Conservation (phyloP, 306 rosid genomes). For the barrel medic (Medicago truncatula) region DNA sequence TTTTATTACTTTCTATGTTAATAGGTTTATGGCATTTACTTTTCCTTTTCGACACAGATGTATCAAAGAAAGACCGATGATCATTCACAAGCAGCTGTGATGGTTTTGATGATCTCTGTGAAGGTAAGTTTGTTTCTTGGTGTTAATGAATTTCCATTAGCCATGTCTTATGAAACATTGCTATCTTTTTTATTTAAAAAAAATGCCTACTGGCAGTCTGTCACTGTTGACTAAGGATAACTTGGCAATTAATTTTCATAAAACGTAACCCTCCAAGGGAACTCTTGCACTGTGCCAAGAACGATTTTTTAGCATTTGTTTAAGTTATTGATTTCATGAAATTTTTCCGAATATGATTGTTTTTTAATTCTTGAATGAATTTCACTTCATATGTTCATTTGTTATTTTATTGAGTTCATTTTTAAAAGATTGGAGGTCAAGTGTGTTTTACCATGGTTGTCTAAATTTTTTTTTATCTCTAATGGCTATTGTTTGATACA, state of each 20-base stretch:
- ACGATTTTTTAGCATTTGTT: conserved; percentile 29
- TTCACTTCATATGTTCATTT: not conserved
- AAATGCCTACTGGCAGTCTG: not conserved
- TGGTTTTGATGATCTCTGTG: conserved; percentile 79
- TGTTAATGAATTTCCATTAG: conserved; percentile 28
- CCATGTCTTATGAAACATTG: not conserved
- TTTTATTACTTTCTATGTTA: conserved; percentile 9
- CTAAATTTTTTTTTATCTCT: too few relatives aligned
- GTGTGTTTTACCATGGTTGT: too few relatives aligned
- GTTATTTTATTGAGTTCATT: too few relatives aligned
- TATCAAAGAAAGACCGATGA: conserved; percentile 50
- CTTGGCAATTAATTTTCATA: conserved; percentile 18
- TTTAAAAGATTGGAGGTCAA: too few relatives aligned
- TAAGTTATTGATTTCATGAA: conserved; percentile 8
- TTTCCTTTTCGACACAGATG: conserved; percentile 53
- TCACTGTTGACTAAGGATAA: conserved; percentile 27
- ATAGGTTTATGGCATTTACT: not conserved
- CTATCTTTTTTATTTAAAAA: conserved; percentile 31
- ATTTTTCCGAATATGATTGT: not conserved
- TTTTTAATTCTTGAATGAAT: conserved; percentile 20
- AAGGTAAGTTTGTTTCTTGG: conserved; percentile 58
- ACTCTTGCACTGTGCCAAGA: conserved; percentile 36
- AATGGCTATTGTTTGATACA: too few relatives aligned
- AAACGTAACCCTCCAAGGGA: conserved; percentile 1
- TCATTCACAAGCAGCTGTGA: conserved; percentile 53